Evolutionary conservation across 176 grass and related monocot species (phyloP).

Genomic region (Elaeis guineensis): DNA sequence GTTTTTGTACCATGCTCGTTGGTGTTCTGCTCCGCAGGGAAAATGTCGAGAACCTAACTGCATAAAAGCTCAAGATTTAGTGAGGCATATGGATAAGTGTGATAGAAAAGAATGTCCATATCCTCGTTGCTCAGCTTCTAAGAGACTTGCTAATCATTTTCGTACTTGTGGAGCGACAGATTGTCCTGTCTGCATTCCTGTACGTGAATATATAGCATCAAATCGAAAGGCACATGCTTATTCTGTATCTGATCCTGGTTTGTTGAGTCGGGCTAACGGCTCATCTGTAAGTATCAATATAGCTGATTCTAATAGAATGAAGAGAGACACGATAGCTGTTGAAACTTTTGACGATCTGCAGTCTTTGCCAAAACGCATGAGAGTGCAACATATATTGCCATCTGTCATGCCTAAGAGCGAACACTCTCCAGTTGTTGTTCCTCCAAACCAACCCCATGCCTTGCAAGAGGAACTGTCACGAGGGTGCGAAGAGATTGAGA

Average conservation of each 20-base stretch:
- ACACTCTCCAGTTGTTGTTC: slow-evolving; percentile 30
- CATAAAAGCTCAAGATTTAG: slow-evolving; percentile 59
- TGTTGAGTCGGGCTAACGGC: slow-evolving; percentile 34
- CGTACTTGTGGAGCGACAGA: slow-evolving; percentile 48
- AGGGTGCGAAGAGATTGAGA: slow-evolving; percentile 48
- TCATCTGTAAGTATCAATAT: slow-evolving; percentile 34
- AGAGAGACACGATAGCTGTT: slow-evolving; percentile 42
- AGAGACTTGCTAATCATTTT: slow-evolving; percentile 56
- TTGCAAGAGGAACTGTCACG: slow-evolving; percentile 41
- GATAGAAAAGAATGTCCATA: slow-evolving; percentile 53
- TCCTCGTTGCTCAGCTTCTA: slow-evolving; percentile 49
- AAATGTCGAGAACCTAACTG: slow-evolving; percentile 70
- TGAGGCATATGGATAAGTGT: slow-evolving; percentile 70
- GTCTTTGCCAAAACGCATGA: slow-evolving; percentile 57
- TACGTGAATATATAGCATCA: slow-evolving; percentile 43
- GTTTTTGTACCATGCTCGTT: slow-evolving; percentile 70
- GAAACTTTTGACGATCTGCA: slow-evolving; percentile 52
- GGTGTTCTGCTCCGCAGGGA: slow-evolving; percentile 60
- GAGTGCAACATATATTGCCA: slow-evolving; percentile 30
- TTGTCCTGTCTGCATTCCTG: slow-evolving; percentile 76
- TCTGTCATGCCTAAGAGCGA: slow-evolving; percentile 38
- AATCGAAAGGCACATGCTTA: slow-evolving; percentile 44
- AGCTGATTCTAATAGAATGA: slow-evolving; percentile 52
- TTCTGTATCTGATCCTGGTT: slow-evolving; percentile 31
- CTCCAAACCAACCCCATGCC: slow-evolving; percentile 37